Conservation (phyloP, 371 early-diverging fungal genomes). For the Mucor plumbeus region DNA sequence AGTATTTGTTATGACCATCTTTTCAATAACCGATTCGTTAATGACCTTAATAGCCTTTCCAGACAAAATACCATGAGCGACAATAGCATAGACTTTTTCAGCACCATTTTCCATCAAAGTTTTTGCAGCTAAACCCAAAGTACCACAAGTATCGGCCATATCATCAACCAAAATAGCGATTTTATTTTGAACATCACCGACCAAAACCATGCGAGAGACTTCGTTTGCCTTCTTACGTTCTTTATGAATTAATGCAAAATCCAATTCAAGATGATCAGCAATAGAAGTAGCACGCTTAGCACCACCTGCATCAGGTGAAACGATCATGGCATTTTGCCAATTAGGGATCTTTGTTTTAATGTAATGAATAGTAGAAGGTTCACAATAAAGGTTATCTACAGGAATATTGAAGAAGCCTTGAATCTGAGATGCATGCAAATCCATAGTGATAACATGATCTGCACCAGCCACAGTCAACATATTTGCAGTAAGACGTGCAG, state of each 20-base stretch:
- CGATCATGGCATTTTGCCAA: slow-evolving; percentile 87
- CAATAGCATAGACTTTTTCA: slow-evolving; percentile 92
- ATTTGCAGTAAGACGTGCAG: slow-evolving; percentile 93
- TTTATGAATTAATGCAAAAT: slow-evolving; percentile 99
- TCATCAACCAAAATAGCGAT: slow-evolving; percentile 96
- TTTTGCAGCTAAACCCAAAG: slow-evolving; percentile 91
- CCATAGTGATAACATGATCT: slow-evolving; percentile 98
- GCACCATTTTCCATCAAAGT: slow-evolving; percentile 93
- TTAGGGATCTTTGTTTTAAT: slow-evolving; percentile 86
- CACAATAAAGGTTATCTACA: slow-evolving; percentile 95
- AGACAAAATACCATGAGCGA: slow-evolving; percentile 93
- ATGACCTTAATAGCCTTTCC: slow-evolving; percentile 92
- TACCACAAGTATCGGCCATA: slow-evolving; percentile 98
- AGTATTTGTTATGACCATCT: slow-evolving; percentile 92
- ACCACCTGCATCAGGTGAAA: slow-evolving; percentile 98
- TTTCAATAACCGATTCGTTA: slow-evolving; percentile 84
- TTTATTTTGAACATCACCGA: slow-evolving; percentile 93
- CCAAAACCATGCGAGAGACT: slow-evolving; percentile 95
- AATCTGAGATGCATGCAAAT: slow-evolving; percentile 95
- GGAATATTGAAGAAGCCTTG: slow-evolving; percentile 99
- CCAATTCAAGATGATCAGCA: slow-evolving; percentile 93
- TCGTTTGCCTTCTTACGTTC: slow-evolving; percentile 96
- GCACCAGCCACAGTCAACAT: slow-evolving; percentile 95
- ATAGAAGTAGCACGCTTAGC: slow-evolving; percentile 97
- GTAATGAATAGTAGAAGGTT: slow-evolving; percentile 92